These are phyloP conservation scores for Fusarium hainanense DNA, from an alignment of 2,329 filamentous ascomycete genomes.

Conservation along the genomic window DNA sequence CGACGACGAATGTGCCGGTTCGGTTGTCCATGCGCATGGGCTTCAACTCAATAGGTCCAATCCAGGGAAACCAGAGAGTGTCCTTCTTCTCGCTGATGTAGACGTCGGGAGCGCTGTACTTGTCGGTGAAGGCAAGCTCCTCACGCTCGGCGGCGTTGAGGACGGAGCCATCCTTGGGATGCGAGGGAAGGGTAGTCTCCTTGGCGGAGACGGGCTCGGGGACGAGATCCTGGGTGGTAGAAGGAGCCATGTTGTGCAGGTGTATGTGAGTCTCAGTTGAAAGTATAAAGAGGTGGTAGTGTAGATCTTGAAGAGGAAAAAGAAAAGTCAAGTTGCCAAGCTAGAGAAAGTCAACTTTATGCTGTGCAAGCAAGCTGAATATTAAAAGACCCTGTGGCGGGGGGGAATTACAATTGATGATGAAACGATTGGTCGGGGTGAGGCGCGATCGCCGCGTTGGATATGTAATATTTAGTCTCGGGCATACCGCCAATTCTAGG, in stretches of 20 bases:
- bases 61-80: constrained; percentile 41
- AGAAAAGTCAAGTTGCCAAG: constrained; percentile 14
- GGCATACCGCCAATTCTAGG: constrained; percentile 27
- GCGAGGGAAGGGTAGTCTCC: constrained; percentile 14
- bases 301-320: neutral
- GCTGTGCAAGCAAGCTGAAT: constrained; percentile 1
- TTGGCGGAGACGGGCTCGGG: constrained; percentile 24
- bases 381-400: constrained; percentile 23
- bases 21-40: constrained; percentile 36
- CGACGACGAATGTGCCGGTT: constrained; percentile 34
- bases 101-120: constrained; percentile 43
- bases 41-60: constrained; percentile 35
- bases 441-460: constrained; percentile 13
- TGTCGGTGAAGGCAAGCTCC: constrained; percentile 42
- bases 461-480: constrained; percentile 23
- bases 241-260: constrained; percentile 19
- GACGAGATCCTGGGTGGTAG: constrained; percentile 19
- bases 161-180: constrained; percentile 16
- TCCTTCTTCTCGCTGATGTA: constrained; percentile 40
- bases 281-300: no score
- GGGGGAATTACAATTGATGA: constrained; percentile 26
- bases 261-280: neutral
- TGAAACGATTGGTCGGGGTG: constrained; percentile 17
- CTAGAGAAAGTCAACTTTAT: neutral
- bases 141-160: constrained; percentile 17